Evolutionary conservation across 129 eudicot species (phyloP).

Genomic region (Heracleum sosnowskyi): DNA sequence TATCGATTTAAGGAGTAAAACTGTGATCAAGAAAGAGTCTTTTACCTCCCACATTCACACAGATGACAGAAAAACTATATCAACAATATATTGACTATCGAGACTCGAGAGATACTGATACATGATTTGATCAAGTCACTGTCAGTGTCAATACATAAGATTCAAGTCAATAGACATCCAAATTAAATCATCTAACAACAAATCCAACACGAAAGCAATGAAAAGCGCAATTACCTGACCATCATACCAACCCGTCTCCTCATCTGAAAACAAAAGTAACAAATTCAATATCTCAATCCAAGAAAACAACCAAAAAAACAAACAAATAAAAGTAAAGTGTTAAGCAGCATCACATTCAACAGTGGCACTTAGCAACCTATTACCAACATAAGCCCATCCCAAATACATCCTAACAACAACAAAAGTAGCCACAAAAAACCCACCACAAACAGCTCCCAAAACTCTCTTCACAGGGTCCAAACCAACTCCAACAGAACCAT

Average conservation of each 20-base stretch:
- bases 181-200: neutral
- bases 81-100: neutral
- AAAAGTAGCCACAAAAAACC: slow-evolving; percentile 53
- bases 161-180: neutral
- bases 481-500: slow-evolving; percentile 64
- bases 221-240: slow-evolving; percentile 60
- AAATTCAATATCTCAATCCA: neutral
- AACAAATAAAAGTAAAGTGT: neutral
- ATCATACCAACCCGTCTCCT: slow-evolving; percentile 99
- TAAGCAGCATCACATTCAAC: slow-evolving; percentile 64
- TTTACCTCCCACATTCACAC: neutral
- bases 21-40: neutral
- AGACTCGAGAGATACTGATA: neutral
- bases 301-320: neutral
- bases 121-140: neutral
- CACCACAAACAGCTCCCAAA: slow-evolving; percentile 52
- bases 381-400: slow-evolving; percentile 98
- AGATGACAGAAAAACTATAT: neutral
- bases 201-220: no score
- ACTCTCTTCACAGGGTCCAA: slow-evolving; percentile 51
- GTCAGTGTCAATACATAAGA: neutral
- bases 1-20: neutral
- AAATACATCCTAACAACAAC: slow-evolving; percentile 90
- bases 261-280: slow-evolving; percentile 43
- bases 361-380: slow-evolving; percentile 87